Evolutionary conservation across 805 yeast species (phyloP).

Genomic region (Candida methanosorbosa): DNA sequence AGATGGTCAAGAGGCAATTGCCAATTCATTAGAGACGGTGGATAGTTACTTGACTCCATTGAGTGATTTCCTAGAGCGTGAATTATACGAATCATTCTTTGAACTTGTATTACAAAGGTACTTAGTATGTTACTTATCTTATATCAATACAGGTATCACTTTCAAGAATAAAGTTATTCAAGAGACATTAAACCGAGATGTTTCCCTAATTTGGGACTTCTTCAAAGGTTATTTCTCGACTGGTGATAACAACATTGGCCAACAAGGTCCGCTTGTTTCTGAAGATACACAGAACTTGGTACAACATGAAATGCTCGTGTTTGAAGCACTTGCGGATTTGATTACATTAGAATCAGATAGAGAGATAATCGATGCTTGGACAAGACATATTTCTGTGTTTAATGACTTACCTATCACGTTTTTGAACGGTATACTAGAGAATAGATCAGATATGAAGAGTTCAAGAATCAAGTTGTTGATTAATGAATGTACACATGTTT

Average conservation of each 20-base stretch:
- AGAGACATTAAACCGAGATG: conserved; percentile 53
- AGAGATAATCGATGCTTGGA: conserved; percentile 32
- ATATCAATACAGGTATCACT: conserved; percentile 12
- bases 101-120: conserved; percentile 28
- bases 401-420: conserved; percentile 73
- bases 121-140: conserved; percentile 26
- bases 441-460: too few relatives aligned
- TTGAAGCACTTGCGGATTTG: conserved; percentile 56
- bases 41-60: conserved; percentile 20
- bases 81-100: conserved; percentile 20
- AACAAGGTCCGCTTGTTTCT: too few relatives aligned
- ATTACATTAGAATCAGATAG: conserved; percentile 35
- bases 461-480: conserved; percentile 14
- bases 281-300: too few relatives aligned
- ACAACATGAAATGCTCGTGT: conserved; percentile 18
- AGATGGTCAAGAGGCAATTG: conserved; percentile 12
- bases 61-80: conserved; percentile 19
- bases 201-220: conserved; percentile 42
- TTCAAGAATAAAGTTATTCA: conserved; percentile 24
- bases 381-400: conserved; percentile 37
- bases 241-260: conserved; percentile 20
- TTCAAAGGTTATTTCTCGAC: conserved; percentile 41
- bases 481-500: conserved; percentile 15
- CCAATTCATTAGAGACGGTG: conserved; percentile 16
- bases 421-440: conserved; percentile 53